Base-by-base conservation (phyloP, 176 grass and related monocot genomes). In the Raddia distichophylla region DNA sequence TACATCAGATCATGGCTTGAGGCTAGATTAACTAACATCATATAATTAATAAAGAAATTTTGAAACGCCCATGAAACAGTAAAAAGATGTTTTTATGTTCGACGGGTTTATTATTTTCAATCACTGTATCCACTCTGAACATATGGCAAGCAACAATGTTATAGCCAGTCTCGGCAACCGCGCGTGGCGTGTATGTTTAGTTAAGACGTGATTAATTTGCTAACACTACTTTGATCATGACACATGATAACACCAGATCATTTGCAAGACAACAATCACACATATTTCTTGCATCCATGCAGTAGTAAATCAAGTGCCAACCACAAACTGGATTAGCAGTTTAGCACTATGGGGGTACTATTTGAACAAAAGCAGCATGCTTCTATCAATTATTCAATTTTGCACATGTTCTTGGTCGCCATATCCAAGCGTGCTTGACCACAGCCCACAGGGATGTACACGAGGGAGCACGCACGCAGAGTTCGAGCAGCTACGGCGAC, bases 401-500 rank as follows among this genome's bases (percentile, higher is more conserved):
- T 52, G 50, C 10, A 68, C 3, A 12, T 54, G 44, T 43, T 58
- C 55, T 8, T 64, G 79, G 58, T 73, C 44, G n/a, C 16, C 32
- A 27, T 22, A 27, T 22, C 58, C 58, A 27, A 22, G 53, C 53
- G 5, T 55, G 53, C 27, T 27, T 27, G 27, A 27, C 27, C 27
- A 27, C 27, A 27, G 17, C 13, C 53, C 57, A 60, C 57, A 58
- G 19, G 18, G 19, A 58, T 58, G 53, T 55, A 8, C 5, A 18
- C 15, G 37, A 40, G 3, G 37, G 15, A 3, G 18, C 8, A 2
- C n/a, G 8, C 7, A 58, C n/a, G 8, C 18, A 58, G 44, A 8
- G 45, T 8, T 66, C 7, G 14, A 20, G 15, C 10, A 59, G 9
- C 81, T 86, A 97, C 32, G 91, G 94, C 78, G 88, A 84, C 8